Conservation (phyloP, 176 grass and related monocot species). For the Tillandsia leiboldiana region DNA sequence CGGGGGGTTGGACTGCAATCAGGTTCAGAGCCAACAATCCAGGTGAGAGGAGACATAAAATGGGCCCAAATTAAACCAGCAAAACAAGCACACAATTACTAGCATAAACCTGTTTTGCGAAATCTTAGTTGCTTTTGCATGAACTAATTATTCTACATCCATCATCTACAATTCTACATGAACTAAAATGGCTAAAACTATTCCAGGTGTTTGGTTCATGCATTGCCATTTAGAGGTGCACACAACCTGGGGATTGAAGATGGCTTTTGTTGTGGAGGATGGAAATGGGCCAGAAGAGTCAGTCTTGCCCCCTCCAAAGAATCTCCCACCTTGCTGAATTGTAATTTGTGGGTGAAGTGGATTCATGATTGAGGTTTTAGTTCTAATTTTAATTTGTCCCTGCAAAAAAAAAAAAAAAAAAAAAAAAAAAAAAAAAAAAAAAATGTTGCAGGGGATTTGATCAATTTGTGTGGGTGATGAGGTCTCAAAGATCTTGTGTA, state of each 20-base stretch:
- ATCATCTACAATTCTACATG: too few relatives aligned
- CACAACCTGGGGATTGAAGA: slow-evolving; percentile 43
- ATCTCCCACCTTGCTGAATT: slow-evolving; percentile 45
- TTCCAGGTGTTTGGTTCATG: slow-evolving; percentile 56
- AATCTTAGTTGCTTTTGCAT: not conserved
- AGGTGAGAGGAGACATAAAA: slow-evolving; percentile 2
- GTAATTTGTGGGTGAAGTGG: not conserved
- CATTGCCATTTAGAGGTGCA: slow-evolving; percentile 62
- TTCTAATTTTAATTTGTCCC: not conserved
- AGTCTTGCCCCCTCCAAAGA: slow-evolving; percentile 34
- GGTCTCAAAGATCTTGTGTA: too few relatives aligned
- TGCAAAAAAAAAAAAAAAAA: slow-evolving; percentile 7
- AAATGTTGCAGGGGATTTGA: too few relatives aligned
- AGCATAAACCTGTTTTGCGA: not conserved
- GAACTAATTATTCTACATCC: too few relatives aligned
- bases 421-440: too few relatives aligned
- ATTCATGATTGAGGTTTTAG: slow-evolving; percentile 3
- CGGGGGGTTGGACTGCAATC: slow-evolving; percentile 50
- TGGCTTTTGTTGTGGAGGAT: slow-evolving; percentile 51
- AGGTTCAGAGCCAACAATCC: slow-evolving; percentile 46
- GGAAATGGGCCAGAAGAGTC: slow-evolving; percentile 29
- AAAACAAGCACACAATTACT: too few relatives aligned
- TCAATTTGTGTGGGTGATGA: too few relatives aligned
- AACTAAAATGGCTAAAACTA: not conserved
- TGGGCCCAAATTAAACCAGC: too few relatives aligned